These are phyloP conservation scores for Lactarius psammicola DNA, from an alignment of 768 basidiomycete species.

Conservation along the genomic window DNA sequence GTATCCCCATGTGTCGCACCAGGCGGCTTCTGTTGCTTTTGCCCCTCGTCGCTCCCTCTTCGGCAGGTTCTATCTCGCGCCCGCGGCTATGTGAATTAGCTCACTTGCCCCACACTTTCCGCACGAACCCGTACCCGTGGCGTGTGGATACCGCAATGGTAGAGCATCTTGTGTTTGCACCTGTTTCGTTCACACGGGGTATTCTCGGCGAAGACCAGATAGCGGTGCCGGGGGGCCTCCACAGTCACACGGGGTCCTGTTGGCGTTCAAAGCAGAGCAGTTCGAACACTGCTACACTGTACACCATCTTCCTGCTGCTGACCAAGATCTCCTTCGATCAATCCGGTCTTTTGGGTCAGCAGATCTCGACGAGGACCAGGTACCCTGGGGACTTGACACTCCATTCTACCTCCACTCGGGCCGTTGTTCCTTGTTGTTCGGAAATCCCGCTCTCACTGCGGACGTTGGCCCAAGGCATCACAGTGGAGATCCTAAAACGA, in stretches of 20 bases:
- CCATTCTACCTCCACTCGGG: slow-evolving; percentile 2
- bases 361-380: background rate
- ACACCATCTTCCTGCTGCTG: slow-evolving; percentile 7
- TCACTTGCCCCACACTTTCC: background rate
- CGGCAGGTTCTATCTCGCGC: background rate
- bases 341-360: slow-evolving; percentile 19
- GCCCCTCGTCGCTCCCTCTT: background rate
- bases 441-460: background rate
- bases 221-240: background rate
- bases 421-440: background rate
- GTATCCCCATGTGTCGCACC: slow-evolving; percentile 1
- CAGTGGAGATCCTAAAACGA: background rate
- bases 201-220: slow-evolving; percentile 4
- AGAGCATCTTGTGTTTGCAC: background rate
- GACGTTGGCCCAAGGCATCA: background rate
- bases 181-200: background rate
- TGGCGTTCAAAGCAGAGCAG: background rate
- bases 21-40: background rate
- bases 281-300: background rate
- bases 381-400: background rate
- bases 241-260: background rate
- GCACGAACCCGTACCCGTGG: too few relatives aligned
- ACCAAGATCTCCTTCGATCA: slow-evolving; percentile 1
- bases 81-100: background rate
- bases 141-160: background rate